These are phyloP conservation scores for Sporothrix globosa DNA, from an alignment of 2,329 filamentous ascomycete species.

Conservation along the genomic window DNA sequence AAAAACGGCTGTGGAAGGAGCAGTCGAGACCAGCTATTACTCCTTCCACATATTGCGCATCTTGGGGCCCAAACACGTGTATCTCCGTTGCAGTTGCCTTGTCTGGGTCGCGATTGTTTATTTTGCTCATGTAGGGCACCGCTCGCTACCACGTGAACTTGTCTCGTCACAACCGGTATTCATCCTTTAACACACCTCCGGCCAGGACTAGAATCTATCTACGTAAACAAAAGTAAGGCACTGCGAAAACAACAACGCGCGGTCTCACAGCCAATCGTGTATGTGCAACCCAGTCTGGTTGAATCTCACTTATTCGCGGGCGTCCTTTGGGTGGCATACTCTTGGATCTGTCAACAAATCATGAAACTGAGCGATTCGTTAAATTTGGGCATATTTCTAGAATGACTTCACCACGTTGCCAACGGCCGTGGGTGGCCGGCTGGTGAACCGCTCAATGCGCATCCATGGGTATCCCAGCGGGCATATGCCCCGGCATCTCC, in stretches of 20 bases:
- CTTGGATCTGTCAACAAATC: slow-evolving; percentile 18
- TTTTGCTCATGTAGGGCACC: background rate
- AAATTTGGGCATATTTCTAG: background rate
- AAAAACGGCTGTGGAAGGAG: background rate
- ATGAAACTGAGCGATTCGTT: slow-evolving; percentile 22
- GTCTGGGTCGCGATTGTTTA: background rate
- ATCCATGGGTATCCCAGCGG: slow-evolving; percentile 9
- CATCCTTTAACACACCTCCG: background rate
- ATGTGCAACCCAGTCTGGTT: background rate
- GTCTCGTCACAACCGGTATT: background rate
- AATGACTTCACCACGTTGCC: background rate
- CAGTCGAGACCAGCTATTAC: background rate
- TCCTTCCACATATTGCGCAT: background rate
- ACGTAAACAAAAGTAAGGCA: background rate
- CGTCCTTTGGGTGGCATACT: background rate
- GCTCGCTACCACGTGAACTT: background rate
- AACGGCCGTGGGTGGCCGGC: slow-evolving; percentile 4
- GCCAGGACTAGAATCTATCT: background rate
- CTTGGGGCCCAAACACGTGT: no score
- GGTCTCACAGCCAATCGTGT: background rate
- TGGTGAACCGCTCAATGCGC: background rate
- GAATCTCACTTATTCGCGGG: background rate
- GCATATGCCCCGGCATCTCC: slow-evolving; percentile 15
- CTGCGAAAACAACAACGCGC: background rate
- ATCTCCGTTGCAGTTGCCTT: background rate